Base-by-base conservation (phyloP, 208 protist genomes). In the Herpetomonas tarakana region DNA sequence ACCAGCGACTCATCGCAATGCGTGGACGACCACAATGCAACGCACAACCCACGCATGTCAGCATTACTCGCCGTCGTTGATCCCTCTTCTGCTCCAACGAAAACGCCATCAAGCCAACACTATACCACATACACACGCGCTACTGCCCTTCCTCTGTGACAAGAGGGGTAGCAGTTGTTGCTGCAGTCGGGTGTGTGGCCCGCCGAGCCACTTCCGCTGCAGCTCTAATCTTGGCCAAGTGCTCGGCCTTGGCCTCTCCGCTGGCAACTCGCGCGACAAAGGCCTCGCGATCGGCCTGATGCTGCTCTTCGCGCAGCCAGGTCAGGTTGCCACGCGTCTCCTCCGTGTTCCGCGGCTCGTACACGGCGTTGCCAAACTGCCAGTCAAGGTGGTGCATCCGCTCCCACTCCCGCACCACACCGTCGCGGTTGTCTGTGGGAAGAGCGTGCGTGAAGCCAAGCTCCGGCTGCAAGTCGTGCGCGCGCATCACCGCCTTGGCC, bases 341-440 rank as follows among this genome's bases (percentile, higher is more conserved):
- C 63, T 97, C 88, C 16, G 22, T n/a, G 11, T 52, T 64, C 11
- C 86, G 83, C 22, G 91, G 88, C 30, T 58, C 54, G 68, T 94
- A 97, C 1, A 94, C 84, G 26, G 91, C 91, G 39, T 92, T 92
- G 46, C 91, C 91, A 54, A 97, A 97, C 71, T 97, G 91, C 86
- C 86, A 94, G 59, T 97, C 86, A 0, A 94, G 64, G 72, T 94
- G 86, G 54, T 93, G 86, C 73, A 87, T 81, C 22, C 86, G 77
- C 72, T 93, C 88, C 91, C 91, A 97, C 69, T 93, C 88, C 51
- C 75, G 82, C 68, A 93, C 71, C 6, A 94, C 51, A 19, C 35
- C 54, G 45, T 94, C 86, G 14, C 88, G 78, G 52, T 79, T 81
- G 74, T 94, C 86, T 11, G 74, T 83, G 0, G 91, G 91, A 24